Evolutionary conservation across 1,139 yeast species (phyloP).

Genomic region (Protomyces gravidus): DNA sequence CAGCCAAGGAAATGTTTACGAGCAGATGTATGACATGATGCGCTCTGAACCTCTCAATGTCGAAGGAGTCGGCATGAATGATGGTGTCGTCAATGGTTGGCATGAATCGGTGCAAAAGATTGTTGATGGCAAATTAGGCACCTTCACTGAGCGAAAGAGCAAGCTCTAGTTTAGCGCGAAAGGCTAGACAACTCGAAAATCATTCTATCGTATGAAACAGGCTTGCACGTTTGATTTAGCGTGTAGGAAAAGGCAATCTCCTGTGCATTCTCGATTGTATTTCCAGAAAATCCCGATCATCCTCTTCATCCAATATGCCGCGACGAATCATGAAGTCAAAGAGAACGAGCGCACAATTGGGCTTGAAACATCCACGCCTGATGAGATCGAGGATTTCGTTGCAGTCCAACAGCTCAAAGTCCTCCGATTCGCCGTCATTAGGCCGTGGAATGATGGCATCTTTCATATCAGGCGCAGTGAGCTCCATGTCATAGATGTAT

Average conservation of each 20-base stretch:
- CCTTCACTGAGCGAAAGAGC: conserved; percentile 21
- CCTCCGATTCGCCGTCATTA: conserved; percentile 79
- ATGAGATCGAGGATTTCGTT: conserved; percentile 44
- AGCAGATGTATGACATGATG: conserved; percentile 55
- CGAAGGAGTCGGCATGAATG: conserved; percentile 21
- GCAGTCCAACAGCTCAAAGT: conserved; percentile 59
- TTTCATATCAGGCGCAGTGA: conserved; percentile 41
- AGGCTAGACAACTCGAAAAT: too few species aligned
- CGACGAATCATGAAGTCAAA: conserved; percentile 82
- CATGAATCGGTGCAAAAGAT: conserved; percentile 19
- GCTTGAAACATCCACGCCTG: conserved; percentile 64
- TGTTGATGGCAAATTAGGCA: conserved; percentile 20
- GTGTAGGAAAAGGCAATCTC: conserved; percentile 62
- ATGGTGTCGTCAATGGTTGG: conserved; percentile 27
- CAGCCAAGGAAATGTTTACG: conserved; percentile 81
- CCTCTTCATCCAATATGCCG: conserved; percentile 59
- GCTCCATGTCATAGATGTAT: conserved; percentile 55
- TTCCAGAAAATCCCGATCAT: conserved; percentile 60
- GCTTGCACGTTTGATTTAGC: conserved; percentile 28
- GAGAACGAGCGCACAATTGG: conserved; percentile 76
- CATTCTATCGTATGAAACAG: background rate
- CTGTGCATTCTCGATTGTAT: conserved; percentile 63
- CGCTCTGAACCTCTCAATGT: conserved; percentile 21
- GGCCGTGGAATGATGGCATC: conserved; percentile 58
- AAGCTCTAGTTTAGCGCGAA: conserved; percentile 2